Evolutionary conservation across 192 early-diverging fungal species (phyloP).

Genomic region (Linnemannia zychae): DNA sequence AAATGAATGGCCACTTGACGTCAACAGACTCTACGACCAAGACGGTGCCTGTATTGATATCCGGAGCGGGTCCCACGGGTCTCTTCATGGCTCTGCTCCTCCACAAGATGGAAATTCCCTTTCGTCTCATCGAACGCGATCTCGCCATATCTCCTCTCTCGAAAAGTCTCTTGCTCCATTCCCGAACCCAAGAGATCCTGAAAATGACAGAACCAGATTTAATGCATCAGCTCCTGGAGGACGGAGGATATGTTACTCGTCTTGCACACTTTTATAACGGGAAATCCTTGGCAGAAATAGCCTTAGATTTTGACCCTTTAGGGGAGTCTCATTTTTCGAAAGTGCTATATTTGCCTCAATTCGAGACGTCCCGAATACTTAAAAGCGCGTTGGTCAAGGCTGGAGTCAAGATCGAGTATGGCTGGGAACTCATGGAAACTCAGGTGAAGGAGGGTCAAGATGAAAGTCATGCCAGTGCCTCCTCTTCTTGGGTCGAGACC

Average conservation of each 20-base stretch:
- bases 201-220: no score
- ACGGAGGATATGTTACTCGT: no score
- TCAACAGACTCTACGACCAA: no score
- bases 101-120: conserved; percentile 14
- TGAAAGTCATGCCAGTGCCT: background rate
- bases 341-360: conserved; percentile 20
- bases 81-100: conserved; percentile 13
- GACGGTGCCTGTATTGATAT: conserved; percentile 24
- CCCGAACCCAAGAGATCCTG: conserved; percentile 8
- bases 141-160: background rate
- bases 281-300: no score
- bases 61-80: conserved; percentile 25
- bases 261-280: no score
- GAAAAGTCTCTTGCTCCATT: background rate
- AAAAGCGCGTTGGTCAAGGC: conserved; percentile 5
- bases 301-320: no score
- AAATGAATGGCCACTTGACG: no score
- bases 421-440: conserved; percentile 45
- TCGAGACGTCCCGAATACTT: conserved; percentile 20
- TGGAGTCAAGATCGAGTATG: conserved; percentile 33
- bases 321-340: no score
- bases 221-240: no score
- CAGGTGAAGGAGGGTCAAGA: conserved; percentile 4
- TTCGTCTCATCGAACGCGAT: conserved; percentile 22
- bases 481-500: conserved; percentile 12